Evolutionary conservation across 768 basidiomycete species (phyloP), one percentile per base, ranked within the genome.

Genomic region (Mycena venus): DNA sequence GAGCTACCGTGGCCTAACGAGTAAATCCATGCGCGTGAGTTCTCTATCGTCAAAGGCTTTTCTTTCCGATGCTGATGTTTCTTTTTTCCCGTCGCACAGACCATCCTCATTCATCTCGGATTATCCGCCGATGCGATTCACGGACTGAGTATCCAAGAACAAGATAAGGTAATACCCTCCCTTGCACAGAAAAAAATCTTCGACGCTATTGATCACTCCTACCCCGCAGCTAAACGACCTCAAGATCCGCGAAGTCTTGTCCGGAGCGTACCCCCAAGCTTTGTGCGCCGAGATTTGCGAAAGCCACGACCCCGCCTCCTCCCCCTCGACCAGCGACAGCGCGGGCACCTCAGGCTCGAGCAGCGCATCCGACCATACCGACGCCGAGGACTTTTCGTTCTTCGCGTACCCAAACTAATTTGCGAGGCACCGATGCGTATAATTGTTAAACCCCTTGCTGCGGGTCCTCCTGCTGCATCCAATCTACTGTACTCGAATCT

Each of bases 21-120:
- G n/a, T 32, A 56, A 58, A 34, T 74, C 73, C 5, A 60, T 74
- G 64, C 62, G 73, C 58, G 73, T 67, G 25, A 53, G 42, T 69
- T 36, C n/a, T n/a, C n/a, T n/a, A 34, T 59, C 9, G 3, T 4
- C 47, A 25, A 15, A 10, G 4, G 5, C 2, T 55, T 21, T 12
- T 11, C 40, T 7, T 21, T 23, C 15, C 15, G 11, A 8, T 10
- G 6, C 55, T 36, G 49, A 74, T 4, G 0, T 31, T 25, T 29
- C 29, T n/a, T n/a, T n/a, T n/a, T n/a, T n/a, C n/a, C n/a, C n/a
- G n/a, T 19, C 10, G 4, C n/a, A 0, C 73, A 74, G 73, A 70
- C 73, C 34, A 74, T 74, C 17, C 49, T 70, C 3, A n/a, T 74
- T 19, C 25, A 34, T 62, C 73, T 74, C 49, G 29, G 32, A 0